Evolutionary conservation across 2,329 filamentous ascomycete species (phyloP).

Genomic region (Fusarium pseudocircinatum): DNA sequence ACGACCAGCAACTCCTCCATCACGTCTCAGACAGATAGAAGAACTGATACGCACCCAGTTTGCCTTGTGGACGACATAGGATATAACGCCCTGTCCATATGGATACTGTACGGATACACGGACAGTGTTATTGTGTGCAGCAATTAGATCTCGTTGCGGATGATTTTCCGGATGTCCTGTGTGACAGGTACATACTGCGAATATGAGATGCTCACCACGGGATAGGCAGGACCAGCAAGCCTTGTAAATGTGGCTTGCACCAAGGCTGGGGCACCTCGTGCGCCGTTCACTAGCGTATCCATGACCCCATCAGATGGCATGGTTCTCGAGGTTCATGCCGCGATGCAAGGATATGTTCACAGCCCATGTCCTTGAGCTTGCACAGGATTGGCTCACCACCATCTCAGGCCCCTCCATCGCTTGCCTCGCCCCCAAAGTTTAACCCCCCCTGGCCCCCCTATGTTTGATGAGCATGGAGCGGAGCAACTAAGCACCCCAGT

Average conservation of each 20-base stretch:
- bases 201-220: conserved; percentile 23
- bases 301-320: conserved; percentile 31
- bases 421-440: conserved; percentile 27
- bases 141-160: background rate
- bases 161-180: conserved; percentile 15
- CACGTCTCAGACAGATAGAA: conserved; percentile 14
- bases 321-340: conserved; percentile 31
- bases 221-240: conserved; percentile 27
- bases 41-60: conserved; percentile 20
- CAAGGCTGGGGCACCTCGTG: conserved; percentile 47
- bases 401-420: conserved; percentile 1
- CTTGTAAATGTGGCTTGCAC: conserved; percentile 38
- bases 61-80: conserved; percentile 7
- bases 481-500: conserved; percentile 37
- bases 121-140: background rate
- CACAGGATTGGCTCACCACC: conserved; percentile 16
- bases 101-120: background rate
- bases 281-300: conserved; percentile 38
- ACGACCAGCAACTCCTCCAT: background rate
- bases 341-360: background rate
- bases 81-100: background rate
- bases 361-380: conserved; percentile 13
- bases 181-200: background rate
- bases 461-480: conserved; percentile 31
- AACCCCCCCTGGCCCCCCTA: conserved; percentile 13